Base-by-base conservation (phyloP, 2,329 filamentous ascomycete genomes). In the Ascochyta fabae region DNA sequence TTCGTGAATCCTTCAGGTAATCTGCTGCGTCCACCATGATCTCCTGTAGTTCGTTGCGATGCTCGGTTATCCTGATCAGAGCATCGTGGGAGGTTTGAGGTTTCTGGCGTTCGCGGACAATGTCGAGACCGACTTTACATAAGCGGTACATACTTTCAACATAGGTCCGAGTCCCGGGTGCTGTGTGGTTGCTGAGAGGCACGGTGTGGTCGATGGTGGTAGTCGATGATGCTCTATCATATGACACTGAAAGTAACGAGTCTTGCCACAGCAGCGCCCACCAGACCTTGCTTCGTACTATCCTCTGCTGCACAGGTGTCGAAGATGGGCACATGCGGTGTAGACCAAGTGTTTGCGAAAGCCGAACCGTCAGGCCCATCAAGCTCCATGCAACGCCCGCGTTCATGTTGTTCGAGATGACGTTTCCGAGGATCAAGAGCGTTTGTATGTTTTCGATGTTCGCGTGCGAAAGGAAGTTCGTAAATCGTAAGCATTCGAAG, bases 221-320 rank as follows among this genome's bases (percentile, higher is more conserved):
- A 6, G 83, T 83, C n/a, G 82, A 83, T 13, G 82, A 83, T 2
- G 83, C 84, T 34, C 85, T 76, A 63, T 88, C 85, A 64, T 87
- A 88, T 2, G 84, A 87, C 29, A 88, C 81, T 8, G 84, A 87
- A 23, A 88, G 80, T 42, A 87, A 77, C 52, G 83, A 86, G 62
- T 88, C 85, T 66, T 87, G 85, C 85, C 85, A 88, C 29, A 86
- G 79, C 60, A 87, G 79, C 2, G 84, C 84, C 85, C 85, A 88
- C 77, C 77, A 79, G 9, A 77, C 71, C 56, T 78, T 79, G 53
- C 71, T 76, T 24, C 76, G 66, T 10, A 66, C 60, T 7, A 75
- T 67, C 38, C 69, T 75, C 27, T 74, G 73, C 48, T 85, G 81
- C 6, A 76, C 67, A 3, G 81, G 74, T 2, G 81, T 80, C 42